A percentile compares a stretch with the other conserved stretches of the same genome.
phyloP scores from a whole-genome alignment of 495 filamentous ascomycete genomes.

The Neurospora sp. region DNA sequence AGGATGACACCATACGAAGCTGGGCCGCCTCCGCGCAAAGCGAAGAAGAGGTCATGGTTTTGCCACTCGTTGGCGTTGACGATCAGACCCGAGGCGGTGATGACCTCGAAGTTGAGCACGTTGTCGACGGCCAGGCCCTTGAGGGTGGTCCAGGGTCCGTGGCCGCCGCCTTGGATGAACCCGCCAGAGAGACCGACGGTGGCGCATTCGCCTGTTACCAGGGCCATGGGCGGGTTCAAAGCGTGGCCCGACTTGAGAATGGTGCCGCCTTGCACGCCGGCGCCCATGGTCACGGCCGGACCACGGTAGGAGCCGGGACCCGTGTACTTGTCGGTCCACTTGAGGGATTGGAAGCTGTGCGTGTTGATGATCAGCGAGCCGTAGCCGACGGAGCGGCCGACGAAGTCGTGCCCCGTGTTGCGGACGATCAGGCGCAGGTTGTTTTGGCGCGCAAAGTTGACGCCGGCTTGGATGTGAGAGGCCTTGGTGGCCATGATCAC shows the following conservation, averaged over 20 bases:
- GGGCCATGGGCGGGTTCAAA: slow-evolving; percentile 27
- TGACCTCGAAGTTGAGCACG: slow-evolving; percentile 42
- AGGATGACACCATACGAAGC: slow-evolving; percentile 47
- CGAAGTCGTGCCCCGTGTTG: slow-evolving; percentile 51
- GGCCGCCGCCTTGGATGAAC: slow-evolving; percentile 55
- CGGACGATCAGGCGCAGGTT: slow-evolving; percentile 51
- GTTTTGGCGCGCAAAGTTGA: slow-evolving; percentile 43
- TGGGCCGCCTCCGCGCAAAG: slow-evolving; percentile 44
- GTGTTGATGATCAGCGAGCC: slow-evolving; percentile 53
- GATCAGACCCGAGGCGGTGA: slow-evolving; percentile 41
- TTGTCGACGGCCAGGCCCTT: slow-evolving; percentile 51
- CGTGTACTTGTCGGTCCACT: slow-evolving; percentile 29
- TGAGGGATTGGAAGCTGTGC: slow-evolving; percentile 43
- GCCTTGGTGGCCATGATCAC: slow-evolving; percentile 34
- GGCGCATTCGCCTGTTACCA: slow-evolving; percentile 40
- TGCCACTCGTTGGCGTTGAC: slow-evolving; percentile 37
- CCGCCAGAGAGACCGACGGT: slow-evolving; percentile 42
- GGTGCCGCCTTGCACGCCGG: slow-evolving; percentile 44
- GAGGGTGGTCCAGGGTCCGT: slow-evolving; percentile 41
- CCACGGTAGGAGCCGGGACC: slow-evolving; percentile 22
- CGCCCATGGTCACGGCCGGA: slow-evolving; percentile 41
- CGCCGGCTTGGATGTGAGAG: slow-evolving; percentile 33
- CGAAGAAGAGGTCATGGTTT: slow-evolving; percentile 50
- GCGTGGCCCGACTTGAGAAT: slow-evolving; percentile 33
- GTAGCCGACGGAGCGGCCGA: slow-evolving; percentile 44